These are phyloP conservation scores for Hypocreales sp. DNA, from an alignment of 2,329 filamentous ascomycete genomes.

Conservation along the genomic window DNA sequence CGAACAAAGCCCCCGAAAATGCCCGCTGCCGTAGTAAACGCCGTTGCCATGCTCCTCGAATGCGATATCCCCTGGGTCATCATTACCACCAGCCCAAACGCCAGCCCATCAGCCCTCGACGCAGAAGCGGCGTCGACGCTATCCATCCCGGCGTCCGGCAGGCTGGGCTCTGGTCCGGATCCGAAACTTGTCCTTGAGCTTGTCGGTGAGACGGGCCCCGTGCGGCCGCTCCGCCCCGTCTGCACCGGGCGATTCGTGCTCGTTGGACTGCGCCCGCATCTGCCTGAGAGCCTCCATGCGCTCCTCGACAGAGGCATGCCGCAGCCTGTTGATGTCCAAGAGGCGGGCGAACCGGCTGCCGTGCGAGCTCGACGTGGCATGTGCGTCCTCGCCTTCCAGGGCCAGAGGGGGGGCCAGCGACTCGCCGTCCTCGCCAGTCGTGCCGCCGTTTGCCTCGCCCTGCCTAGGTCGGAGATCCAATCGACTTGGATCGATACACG, in stretches of 20 bases:
- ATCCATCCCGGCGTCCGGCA: constrained; percentile 2
- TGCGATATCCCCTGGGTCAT: not conserved
- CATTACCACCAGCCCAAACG: no score
- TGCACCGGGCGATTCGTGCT: constrained; percentile 7
- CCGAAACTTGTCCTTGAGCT: constrained; percentile 36
- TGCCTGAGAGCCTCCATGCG: constrained; percentile 44
- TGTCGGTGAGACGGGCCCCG: constrained; percentile 28
- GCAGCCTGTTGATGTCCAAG: constrained; percentile 39
- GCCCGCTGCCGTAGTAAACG: no score
- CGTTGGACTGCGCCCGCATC: constrained; percentile 14
- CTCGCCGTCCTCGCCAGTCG: constrained; percentile 5
- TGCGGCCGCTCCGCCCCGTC: constrained; percentile 21
- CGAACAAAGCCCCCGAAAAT: no score
- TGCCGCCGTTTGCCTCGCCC: constrained; percentile 7
- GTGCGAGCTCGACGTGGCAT: constrained; percentile 15
- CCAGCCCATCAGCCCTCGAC: not conserved
- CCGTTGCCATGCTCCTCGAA: constrained; percentile 1
- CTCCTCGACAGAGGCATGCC: constrained; percentile 44
- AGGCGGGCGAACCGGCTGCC: constrained; percentile 33
- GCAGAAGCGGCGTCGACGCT: not conserved
- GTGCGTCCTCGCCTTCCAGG: constrained; percentile 19
- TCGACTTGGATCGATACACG: constrained; percentile 24
- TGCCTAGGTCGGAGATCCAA: constrained; percentile 34
- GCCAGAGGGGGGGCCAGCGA: constrained; percentile 25
- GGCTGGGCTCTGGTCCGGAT: constrained; percentile 31